Base-by-base conservation (phyloP, 768 basidiomycete genomes). In the Suillus subaureus region DNA sequence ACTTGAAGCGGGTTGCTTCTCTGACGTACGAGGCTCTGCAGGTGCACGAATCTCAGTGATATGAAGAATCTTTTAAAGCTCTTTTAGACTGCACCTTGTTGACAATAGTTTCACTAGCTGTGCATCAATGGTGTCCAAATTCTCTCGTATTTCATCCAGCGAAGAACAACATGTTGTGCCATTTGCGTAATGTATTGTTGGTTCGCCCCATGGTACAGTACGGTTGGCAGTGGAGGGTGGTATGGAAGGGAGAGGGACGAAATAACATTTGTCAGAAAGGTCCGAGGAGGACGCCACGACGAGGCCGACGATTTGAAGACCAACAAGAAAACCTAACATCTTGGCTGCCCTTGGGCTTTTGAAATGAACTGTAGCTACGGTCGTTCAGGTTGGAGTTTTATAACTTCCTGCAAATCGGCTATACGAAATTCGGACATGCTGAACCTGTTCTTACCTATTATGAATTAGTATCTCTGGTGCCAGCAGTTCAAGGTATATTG, bases 1-100 rank as follows among this genome's bases (percentile, higher is more conserved):
- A n/a, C 49, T 70, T 73, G 67, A 73, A 74, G n/a, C 73, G 71
- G 21, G 70, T 66, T 8, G 73, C 73, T 63, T 74, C 73, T 45
- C 70, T 52, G 21, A 74, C 69, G 47, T 74, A 75, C 18, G 64
- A 64, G 23, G 69, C 39, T 43, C 73, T 73, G 7, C 43, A 33
- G 49, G 40, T 2, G 16, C 16, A 31, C 33, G 31, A 28, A 49
- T 49, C 11, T 68, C 39, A 28, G 54, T 39, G 26, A 60, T 13
- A 15, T 15, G 61, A 8, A 62, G 18, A n/a, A 49, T 21, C 26
- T 3, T 21, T 2, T 35, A 15, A 18, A 28, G 21, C 2, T 33
- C 1, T 23, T 7, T 23, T 6, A 6, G 6, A n/a, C 9, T n/a
- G 23, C 62, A 71, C 73, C 68, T 74, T 23, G 49, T 60, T 15